Base-by-base conservation (phyloP, 78 protist genomes). In the Andalucia godoyi region DNA sequence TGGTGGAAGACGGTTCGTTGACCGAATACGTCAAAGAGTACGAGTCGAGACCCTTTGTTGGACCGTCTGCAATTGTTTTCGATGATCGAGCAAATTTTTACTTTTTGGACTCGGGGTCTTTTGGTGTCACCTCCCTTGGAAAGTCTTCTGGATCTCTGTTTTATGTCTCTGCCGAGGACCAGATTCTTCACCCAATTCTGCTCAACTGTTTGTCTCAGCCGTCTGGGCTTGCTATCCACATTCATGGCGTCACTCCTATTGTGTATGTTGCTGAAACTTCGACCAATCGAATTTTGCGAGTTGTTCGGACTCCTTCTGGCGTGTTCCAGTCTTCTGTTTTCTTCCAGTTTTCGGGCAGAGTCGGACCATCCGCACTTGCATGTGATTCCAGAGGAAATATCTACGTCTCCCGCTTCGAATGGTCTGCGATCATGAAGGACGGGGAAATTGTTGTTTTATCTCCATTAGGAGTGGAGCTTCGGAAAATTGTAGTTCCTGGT, bases 291-390 rank as follows among this genome's bases (percentile, higher is more conserved):
- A 4, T 73, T 17, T 23, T 73, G n/a, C 42, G 79, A 15, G 55
- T 2, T 30, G 57, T 60, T 18, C 69, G 37, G 53, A 39, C 32
- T 9, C 72, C 79, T 4, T 8, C 6, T 27, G 79, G 70, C 37
- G 62, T 54, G 41, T 73, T 4, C 39, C 72, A 54, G 36, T 7
- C 33, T n/a, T 73, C 79, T 1, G 79, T 73, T 55, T 73, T 61
- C 38, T 18, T 3, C 30, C 72, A 61, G 37, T 64, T 73, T 36
- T 63, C 75, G 13, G 79, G 79, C 6, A 9, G 27, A 17, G 4
- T 73, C 15, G 79, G 79, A 21, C 79, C 79, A n/a, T 18, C 34
- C 25, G 53, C 39, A 29, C 49, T 73, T 38, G 72, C 57, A 34
- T 7, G 17, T 13, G 57, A 73, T 21, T 5, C 37, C n/a, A 54